These are phyloP conservation scores for Penicillium sp. DNA, from an alignment of 2,329 filamentous ascomycete genomes.

Conservation along the genomic window DNA sequence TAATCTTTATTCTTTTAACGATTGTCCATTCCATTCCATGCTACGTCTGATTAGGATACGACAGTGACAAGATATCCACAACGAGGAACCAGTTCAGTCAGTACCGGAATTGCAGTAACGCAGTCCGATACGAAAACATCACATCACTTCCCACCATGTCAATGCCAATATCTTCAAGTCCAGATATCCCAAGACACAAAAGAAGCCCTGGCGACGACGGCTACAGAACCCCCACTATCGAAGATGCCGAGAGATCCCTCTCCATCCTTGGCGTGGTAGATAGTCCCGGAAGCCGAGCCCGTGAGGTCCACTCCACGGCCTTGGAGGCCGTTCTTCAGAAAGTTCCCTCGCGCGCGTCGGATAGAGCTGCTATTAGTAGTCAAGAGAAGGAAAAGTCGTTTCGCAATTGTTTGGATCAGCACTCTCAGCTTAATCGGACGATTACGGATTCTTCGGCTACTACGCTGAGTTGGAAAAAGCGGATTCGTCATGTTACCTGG, in stretches of 20 bases:
- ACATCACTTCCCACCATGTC: too few relatives aligned
- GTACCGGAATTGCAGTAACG: too few relatives aligned
- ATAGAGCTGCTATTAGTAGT: conserved; percentile 1
- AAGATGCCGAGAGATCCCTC: conserved; percentile 42
- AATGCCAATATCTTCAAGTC: conserved; percentile 22
- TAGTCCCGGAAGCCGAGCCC: conserved; percentile 15
- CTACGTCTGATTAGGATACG: too few relatives aligned
- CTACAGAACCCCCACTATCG: conserved; percentile 50
- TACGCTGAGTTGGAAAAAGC: conserved; percentile 54
- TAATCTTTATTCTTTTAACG: too few relatives aligned
- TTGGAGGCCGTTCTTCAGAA: conserved; percentile 30
- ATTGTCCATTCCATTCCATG: too few relatives aligned
- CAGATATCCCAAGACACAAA: conserved; percentile 38
- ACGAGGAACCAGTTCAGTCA: too few relatives aligned
- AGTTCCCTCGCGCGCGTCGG: conserved; percentile 24
- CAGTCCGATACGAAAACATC: too few relatives aligned
- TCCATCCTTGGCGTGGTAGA: conserved; percentile 17
- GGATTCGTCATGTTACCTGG: conserved; percentile 71
- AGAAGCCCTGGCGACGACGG: conserved; percentile 47
- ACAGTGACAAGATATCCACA: too few relatives aligned
- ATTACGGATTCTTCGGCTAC: conserved; percentile 22
- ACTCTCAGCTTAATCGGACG: conserved; percentile 15
- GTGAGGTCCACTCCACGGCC: conserved; percentile 35
- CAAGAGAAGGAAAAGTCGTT: conserved; percentile 5
- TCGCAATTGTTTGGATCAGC: conserved; percentile 11